Evolutionary conservation across 106 monocot species (phyloP).

Genomic region (Allium sativum): DNA sequence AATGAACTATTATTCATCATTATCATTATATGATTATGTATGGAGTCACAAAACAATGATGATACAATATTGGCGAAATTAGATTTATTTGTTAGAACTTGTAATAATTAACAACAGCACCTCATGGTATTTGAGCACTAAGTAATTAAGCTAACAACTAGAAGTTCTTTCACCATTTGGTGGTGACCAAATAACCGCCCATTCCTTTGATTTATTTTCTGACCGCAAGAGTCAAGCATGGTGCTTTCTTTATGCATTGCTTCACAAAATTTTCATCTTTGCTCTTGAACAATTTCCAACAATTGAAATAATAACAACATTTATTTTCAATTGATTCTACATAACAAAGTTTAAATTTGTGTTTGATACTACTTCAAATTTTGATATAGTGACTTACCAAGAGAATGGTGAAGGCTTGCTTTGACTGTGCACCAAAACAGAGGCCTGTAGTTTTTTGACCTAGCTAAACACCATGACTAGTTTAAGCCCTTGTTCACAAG

Average conservation of each 20-base stretch:
- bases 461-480: slow-evolving; percentile 49
- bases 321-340: no score
- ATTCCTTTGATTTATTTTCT: slow-evolving; percentile 44
- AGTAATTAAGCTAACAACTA: not conserved
- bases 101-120: no score
- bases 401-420: slow-evolving; percentile 41
- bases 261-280: slow-evolving; percentile 42
- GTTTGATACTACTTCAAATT: no score
- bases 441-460: slow-evolving; percentile 50
- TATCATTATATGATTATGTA: no score
- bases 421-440: slow-evolving; percentile 48
- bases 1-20: no score
- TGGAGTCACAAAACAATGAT: no score
- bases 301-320: no score
- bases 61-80: no score
- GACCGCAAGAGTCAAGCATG: slow-evolving; percentile 54
- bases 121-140: no score
- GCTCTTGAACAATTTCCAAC: slow-evolving; percentile 22
- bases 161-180: slow-evolving; percentile 38
- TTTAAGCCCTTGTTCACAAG: slow-evolving; percentile 66
- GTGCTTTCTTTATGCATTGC: slow-evolving; percentile 51
- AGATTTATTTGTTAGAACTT: no score
- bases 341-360: no score
- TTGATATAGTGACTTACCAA: slow-evolving; percentile 23
- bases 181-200: slow-evolving; percentile 61